Percentiles rank a stretch among this genome's conserved stretches.
phyloP scores from a whole-genome alignment of 805 yeast genomes.

The Metschnikowia peoriensis region DNA sequence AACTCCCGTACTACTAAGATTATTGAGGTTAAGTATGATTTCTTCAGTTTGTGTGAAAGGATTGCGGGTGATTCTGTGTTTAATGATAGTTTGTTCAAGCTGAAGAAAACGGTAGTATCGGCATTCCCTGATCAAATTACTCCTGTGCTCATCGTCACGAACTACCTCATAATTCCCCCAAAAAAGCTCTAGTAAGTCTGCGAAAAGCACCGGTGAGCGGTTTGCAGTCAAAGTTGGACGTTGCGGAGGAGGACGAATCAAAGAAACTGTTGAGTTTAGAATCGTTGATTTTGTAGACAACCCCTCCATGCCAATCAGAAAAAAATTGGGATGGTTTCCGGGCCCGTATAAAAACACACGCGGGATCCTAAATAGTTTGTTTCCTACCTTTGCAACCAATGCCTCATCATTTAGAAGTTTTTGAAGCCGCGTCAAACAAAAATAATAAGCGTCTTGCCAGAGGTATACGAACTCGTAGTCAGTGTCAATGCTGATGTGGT shows the following conservation, averaged over 20 bases:
- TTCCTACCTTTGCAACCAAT: slow-evolving; percentile 57
- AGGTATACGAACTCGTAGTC: slow-evolving; percentile 63
- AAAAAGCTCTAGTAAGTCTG: slow-evolving; percentile 52
- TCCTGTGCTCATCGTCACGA: slow-evolving; percentile 53
- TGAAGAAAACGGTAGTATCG: slow-evolving; percentile 73
- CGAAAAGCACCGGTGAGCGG: slow-evolving; percentile 54
- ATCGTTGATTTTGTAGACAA: slow-evolving; percentile 46
- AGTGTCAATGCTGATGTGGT: slow-evolving; percentile 56
- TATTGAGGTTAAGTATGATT: slow-evolving; percentile 50
- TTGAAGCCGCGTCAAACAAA: slow-evolving; percentile 58
- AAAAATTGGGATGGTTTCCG: slow-evolving; percentile 79
- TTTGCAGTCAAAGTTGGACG: slow-evolving; percentile 52
- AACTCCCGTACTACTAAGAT: slow-evolving; percentile 43
- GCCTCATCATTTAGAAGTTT: slow-evolving; percentile 51
- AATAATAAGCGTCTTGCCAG: slow-evolving; percentile 71
- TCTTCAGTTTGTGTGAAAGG: slow-evolving; percentile 54
- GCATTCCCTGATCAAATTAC: slow-evolving; percentile 63
- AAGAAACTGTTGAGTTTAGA: slow-evolving; percentile 37
- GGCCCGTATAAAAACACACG: slow-evolving; percentile 49
- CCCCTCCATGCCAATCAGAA: slow-evolving; percentile 58
- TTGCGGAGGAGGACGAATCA: slow-evolving; percentile 78
- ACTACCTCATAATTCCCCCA: slow-evolving; percentile 54
- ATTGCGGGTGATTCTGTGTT: slow-evolving; percentile 48
- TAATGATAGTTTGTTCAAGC: slow-evolving; percentile 68
- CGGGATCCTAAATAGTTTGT: slow-evolving; percentile 56